Conservation (phyloP, 805 yeast genomes). For the Metschnikowia aberdeeniae region DNA sequence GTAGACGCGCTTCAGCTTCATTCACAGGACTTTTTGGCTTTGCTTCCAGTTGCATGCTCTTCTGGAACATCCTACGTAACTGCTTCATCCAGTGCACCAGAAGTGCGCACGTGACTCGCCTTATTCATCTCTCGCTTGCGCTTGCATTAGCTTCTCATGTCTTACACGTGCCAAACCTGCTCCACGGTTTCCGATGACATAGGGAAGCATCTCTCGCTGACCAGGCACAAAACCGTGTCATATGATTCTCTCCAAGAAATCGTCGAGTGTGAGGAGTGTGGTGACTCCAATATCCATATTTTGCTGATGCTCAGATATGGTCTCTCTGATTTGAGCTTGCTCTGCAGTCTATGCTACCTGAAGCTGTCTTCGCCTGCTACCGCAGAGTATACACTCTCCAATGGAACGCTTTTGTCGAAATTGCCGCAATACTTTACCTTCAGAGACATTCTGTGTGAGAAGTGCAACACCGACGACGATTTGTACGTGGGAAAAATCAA, state of each 20-base stretch:
- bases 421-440: conserved; percentile 45
- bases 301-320: conserved; percentile 50
- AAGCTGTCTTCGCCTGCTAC: conserved; percentile 36
- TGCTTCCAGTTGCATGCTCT: too few relatives aligned
- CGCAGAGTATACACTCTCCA: conserved; percentile 47
- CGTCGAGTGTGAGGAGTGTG: conserved; percentile 54
- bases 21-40: too few relatives aligned
- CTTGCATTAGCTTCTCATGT: not conserved
- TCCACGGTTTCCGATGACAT: conserved; percentile 31
- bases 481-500: conserved; percentile 30
- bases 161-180: conserved; percentile 47
- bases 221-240: conserved; percentile 46
- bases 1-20: too few relatives aligned
- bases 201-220: conserved; percentile 48
- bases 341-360: conserved; percentile 44
- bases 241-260: conserved; percentile 35
- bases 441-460: conserved; percentile 46
- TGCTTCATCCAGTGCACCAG: too few relatives aligned
- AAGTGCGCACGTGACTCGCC: conserved; percentile 1
- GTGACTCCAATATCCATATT: conserved; percentile 50
- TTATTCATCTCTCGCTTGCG: not conserved
- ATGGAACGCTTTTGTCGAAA: conserved; percentile 52
- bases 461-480: conserved; percentile 41
- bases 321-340: conserved; percentile 49
- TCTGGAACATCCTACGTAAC: too few relatives aligned